These are phyloP conservation scores for Excoecaria cochinchinensis DNA, from an alignment of 345 rosid species.

Conservation along the genomic window DNA sequence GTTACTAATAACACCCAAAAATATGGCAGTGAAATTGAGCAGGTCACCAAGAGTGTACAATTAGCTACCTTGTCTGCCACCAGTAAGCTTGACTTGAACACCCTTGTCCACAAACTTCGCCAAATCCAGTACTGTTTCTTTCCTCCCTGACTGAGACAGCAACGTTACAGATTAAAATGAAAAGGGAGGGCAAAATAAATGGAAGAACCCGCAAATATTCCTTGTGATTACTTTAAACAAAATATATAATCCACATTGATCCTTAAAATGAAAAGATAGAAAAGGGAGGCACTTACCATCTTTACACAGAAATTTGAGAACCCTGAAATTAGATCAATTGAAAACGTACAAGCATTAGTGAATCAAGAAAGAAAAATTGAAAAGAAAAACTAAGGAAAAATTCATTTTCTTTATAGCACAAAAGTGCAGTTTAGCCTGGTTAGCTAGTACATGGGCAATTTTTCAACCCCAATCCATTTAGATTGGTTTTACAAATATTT, in stretches of 20 bases:
- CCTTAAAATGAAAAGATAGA: not conserved
- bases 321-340: not conserved
- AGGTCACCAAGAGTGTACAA: not conserved
- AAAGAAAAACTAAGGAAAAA: not conserved
- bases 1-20: not conserved
- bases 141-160: slow-evolving; percentile 73
- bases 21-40: too few relatives aligned
- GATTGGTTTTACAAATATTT: too few relatives aligned
- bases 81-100: slow-evolving; percentile 94
- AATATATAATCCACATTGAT: not conserved
- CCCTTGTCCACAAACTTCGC: slow-evolving; percentile 98
- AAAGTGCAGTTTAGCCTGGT: not conserved
- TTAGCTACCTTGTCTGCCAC: slow-evolving; percentile 86
- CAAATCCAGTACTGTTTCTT: slow-evolving; percentile 94
- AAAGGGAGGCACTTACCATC: slow-evolving; percentile 6
- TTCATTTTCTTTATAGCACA: too few relatives aligned
- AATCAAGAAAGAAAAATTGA: not conserved
- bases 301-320: slow-evolving; percentile 2
- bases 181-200: not conserved
- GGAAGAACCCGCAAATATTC: not conserved
- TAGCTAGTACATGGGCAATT: too few relatives aligned
- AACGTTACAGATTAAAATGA: not conserved
- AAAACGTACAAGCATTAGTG: not conserved
- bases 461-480: too few relatives aligned
- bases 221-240: not conserved